phyloP scores from a whole-genome alignment of 2,329 filamentous ascomycete species.

The Pseudocercospora eumusae region DNA sequence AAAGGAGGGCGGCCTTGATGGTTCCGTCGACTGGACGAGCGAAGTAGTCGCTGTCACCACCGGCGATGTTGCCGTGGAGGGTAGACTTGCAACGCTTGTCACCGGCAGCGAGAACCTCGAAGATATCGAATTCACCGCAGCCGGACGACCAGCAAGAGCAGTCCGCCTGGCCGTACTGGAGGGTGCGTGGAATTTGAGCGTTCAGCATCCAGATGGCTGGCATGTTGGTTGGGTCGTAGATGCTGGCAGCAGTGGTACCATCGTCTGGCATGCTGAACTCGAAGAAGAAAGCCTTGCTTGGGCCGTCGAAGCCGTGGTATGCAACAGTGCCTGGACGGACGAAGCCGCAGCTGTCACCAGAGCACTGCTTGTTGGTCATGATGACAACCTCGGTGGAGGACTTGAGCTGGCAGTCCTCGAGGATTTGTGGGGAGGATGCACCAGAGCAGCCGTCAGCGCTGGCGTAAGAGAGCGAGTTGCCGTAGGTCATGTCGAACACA shows the following conservation, averaged over 20 bases:
- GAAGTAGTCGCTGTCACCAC: constrained; percentile 72
- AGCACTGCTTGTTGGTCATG: constrained; percentile 55
- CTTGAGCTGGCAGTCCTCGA: constrained; percentile 53
- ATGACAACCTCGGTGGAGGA: constrained; percentile 55
- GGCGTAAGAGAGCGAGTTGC: constrained; percentile 60
- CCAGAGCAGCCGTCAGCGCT: constrained; percentile 51
- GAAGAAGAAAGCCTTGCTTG: constrained; percentile 71
- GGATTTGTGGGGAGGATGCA: constrained; percentile 51
- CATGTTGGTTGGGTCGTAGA: constrained; percentile 57
- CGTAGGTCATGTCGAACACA: constrained; percentile 56
- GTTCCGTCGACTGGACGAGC: constrained; percentile 60
- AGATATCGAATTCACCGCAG: constrained; percentile 75
- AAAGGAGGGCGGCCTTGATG: constrained; percentile 66
- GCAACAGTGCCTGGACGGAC: constrained; percentile 40
- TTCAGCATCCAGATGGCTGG: constrained; percentile 77
- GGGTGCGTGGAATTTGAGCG: constrained; percentile 67
- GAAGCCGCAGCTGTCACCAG: constrained; percentile 46
- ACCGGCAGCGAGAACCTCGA: constrained; percentile 68
- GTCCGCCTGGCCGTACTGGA: constrained; percentile 62
- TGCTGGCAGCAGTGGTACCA: constrained; percentile 47
- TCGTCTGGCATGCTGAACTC: constrained; percentile 72
- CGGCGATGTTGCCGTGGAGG: constrained; percentile 63
- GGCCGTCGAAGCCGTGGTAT: constrained; percentile 69
- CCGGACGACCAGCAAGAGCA: constrained; percentile 73
- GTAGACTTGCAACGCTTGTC: constrained; percentile 69